Base-by-base conservation (phyloP, 225 moss, liverwort and hornwort species). In the Lunularia cruciata region DNA sequence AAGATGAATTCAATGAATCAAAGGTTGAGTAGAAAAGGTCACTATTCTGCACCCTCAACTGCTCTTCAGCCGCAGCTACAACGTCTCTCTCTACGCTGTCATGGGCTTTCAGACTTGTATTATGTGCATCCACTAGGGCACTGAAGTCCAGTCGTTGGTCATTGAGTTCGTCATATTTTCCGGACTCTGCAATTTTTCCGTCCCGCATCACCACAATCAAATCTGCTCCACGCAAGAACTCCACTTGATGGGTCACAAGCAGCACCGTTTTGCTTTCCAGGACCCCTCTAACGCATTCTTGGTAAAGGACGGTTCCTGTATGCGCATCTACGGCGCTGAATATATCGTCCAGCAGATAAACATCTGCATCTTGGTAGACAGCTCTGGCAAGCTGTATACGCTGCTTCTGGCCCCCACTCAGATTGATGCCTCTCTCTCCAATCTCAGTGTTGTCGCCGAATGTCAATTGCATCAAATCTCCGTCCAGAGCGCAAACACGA, bases 51-150 rank as follows among this genome's bases (percentile, higher is more conserved):
- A 8, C 25, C 6, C 2, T 9, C 6, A 0, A 16, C 0, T 25
- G 0, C 12, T 47, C 30, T n/a, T 31, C 31, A 8, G 46, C 33
- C 48, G 3, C 15, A 0, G 18, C 20, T 8, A 39, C 36, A 10
- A 39, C 28, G 6, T 20, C 10, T 9, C 18, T 16, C 10, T 5
- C 18, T 37, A 10, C 40, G 15, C 11, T 12, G 13, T 42, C 32
- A 5, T 4, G 32, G n/a, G n/a, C n/a, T n/a, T n/a, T 60, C 37
- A 36, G 36, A 57, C 56, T 57, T 59, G 86, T 78, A 27, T 88
- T 85, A 79, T 93, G 90, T 14, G 93, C 93, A 67, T 76, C 67
- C 5, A 93, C 87, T 42, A 93, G 68, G 40, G 83, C 85, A 69
- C 78, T 84, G 65, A 93, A 84, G 20, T 86, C 87, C 4, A 84